Base-by-base conservation (phyloP, 352 stramenopile genomes). In the Phytopythium cucurbitacearum region DNA sequence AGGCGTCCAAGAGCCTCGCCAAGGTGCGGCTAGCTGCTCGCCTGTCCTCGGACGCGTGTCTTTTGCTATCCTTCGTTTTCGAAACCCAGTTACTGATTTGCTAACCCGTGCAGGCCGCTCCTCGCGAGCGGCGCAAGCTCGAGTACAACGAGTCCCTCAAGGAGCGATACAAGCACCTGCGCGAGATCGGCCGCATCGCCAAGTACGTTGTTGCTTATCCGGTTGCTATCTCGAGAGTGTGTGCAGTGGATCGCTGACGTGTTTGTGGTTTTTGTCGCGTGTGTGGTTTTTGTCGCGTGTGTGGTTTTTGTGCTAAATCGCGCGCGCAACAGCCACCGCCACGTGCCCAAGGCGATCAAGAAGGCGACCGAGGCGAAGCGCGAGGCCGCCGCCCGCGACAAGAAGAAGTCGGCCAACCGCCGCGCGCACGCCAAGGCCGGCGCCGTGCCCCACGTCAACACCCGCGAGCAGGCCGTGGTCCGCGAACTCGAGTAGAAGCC, bases 81-180 rank as follows among this genome's bases (percentile, higher is more conserved):
- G 15, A 38, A 54, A 45, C 21, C 21, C 21, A 28, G 21, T 28
- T 28, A 28, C 13, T 38, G 35, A 15, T 35, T 28, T 40, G 40
- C 34, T 40, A 39, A 10, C 13, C n/a, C 39, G 5, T 44, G 16
- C 15, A 87, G 77, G 50, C 75, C 16, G 69, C 76, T 16, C 73
- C 79, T 16, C 86, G 94, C 16, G 91, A 97, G 68, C 74, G 79
- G 50, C 73, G 86, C 53, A 97, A 98, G 48, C 79, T 98, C 50
- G 87, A 98, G 64, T 99, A 99, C 80, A 89, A 97, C 50, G 81
- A 98, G 48, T 96, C 88, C 47, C 82, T 99, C 61, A 98, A 99
- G 64, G 87, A 99, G 51, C 95, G 93, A 38, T 98, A 95, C 64
- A 70, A 89, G 59, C 85, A 97, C 59, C 67, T 97, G 63, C 97